Base-by-base conservation (phyloP, 2,329 filamentous ascomycete species). In the Neofusicoccum parvum region DNA sequence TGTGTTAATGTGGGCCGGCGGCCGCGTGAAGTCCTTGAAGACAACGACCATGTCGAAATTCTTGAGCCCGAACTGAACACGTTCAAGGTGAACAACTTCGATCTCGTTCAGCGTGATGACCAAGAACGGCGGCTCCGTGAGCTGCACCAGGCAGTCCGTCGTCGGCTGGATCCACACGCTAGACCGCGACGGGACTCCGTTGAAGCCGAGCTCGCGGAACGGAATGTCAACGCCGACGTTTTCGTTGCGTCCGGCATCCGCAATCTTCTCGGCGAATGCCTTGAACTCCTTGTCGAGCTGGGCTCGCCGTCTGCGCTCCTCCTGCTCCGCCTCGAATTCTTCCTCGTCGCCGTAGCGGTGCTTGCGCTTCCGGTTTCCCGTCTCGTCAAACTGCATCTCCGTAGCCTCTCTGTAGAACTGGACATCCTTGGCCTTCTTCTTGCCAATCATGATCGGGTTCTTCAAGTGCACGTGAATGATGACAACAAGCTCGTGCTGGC, bases 1-100 rank as follows among this genome's bases (percentile, higher is more conserved):
- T 6, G 95, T 99, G 81, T 99, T 99, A 83, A 99, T 90, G 78
- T 99, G 95, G 65, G 90, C 91, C 1, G 94, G 94, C 2, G 92
- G 80, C n/a, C 94, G 88, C 63, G 91, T 88, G 79, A 97, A 98
- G 80, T 99, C 95, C 75, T 98, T 98, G 85, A 97, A 98, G 43
- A 99, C 92, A 74, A 98, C 94, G 20, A 99, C 95, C 78, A 99
- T 88, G 80, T 99, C 95, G 78, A 99, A 99, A 80, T 99, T 99
- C 85, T 98, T 97, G 68, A 99, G 85, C 39, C 95, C 96, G 74
- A 99, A 99, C 80, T 89, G 87, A 17, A 99, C 95, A 82, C 94
- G 92, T 79, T 99, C 95, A 66, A 99, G 83, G 80, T 99, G 95
- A 15, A 95, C 95, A 71, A 98, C 87, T 78, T 99, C 95, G 69